Evolutionary conservation across 345 rosid species (phyloP).

Genomic region (Isatis tinctoria): DNA sequence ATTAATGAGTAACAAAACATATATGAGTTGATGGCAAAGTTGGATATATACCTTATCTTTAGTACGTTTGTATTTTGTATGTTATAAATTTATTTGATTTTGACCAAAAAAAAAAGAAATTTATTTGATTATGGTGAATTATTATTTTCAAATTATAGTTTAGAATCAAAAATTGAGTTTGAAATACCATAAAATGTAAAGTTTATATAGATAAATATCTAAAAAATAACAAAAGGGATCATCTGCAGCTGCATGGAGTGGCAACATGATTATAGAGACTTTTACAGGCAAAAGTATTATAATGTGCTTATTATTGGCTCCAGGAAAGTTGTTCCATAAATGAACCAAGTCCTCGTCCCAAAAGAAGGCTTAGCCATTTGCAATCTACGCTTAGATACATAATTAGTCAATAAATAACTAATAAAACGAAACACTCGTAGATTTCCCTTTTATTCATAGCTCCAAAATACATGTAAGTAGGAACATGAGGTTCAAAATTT

Average conservation of each 20-base stretch:
- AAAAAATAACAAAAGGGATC: neutral
- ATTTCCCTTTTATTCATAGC: neutral
- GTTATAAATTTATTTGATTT: neutral
- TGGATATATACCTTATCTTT: too few species aligned
- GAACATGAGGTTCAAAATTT: neutral
- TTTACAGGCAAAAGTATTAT: constrained; percentile 4
- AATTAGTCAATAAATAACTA: neutral
- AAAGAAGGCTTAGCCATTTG: constrained; percentile 26
- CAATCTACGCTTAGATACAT: neutral
- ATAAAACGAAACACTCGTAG: neutral
- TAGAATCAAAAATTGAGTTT: neutral
- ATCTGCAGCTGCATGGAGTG: neutral
- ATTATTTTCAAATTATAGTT: neutral
- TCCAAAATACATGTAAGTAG: neutral
- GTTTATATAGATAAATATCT: neutral
- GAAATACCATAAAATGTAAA: neutral
- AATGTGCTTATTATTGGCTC: constrained; percentile 25
- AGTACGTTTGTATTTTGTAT: too few species aligned
- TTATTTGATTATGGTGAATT: neutral
- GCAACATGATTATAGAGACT: constrained; percentile 20
- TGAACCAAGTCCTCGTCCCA: constrained; percentile 15
- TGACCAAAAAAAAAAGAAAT: too few species aligned
- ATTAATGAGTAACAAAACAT: neutral
- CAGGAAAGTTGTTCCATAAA: constrained; percentile 16
- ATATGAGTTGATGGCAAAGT: neutral